phyloP scores from a whole-genome alignment of 164 flowering plant genomes.

The Saururus chinensis region DNA sequence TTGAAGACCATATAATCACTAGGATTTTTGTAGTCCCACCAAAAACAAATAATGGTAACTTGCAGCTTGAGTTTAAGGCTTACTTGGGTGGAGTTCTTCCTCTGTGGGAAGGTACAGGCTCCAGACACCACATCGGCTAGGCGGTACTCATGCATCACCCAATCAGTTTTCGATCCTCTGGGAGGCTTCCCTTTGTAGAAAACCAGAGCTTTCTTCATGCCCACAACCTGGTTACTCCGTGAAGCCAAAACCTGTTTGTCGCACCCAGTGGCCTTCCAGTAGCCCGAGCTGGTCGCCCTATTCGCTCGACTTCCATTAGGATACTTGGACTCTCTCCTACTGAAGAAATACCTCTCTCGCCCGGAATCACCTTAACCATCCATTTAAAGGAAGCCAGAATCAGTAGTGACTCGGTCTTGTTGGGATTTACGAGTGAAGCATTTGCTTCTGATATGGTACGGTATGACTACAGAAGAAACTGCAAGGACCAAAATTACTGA shows the following conservation, averaged over 20 bases:
- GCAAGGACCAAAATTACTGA: too few relatives aligned
- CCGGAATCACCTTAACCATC: constrained; percentile 7
- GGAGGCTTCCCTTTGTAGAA: constrained; percentile 20
- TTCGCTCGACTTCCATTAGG: constrained; percentile 15
- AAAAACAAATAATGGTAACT: not conserved
- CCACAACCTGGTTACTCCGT: constrained; percentile 8
- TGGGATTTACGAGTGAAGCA: too few relatives aligned
- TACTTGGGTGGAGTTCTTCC: constrained; percentile 19
- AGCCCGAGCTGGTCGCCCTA: constrained; percentile 14
- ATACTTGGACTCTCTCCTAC: constrained; percentile 13
- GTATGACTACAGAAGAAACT: too few relatives aligned
- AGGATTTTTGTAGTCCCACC: not conserved
- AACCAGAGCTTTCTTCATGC: constrained; percentile 17
- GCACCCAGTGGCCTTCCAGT: constrained; percentile 23
- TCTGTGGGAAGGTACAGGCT: constrained; percentile 4
- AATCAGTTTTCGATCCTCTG: constrained; percentile 15
- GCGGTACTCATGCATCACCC: constrained; percentile 23
- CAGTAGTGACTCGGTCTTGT: too few relatives aligned
- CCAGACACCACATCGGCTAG: constrained; percentile 8
- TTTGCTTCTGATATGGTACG: too few relatives aligned
- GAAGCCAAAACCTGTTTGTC: constrained; percentile 15
- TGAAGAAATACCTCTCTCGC: constrained; percentile 26
- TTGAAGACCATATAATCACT: not conserved
- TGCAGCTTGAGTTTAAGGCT: not conserved
- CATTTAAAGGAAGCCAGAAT: not conserved